Evolutionary conservation across 2,329 filamentous ascomycete genomes (phyloP).

Genomic region (Periconia sp.): DNA sequence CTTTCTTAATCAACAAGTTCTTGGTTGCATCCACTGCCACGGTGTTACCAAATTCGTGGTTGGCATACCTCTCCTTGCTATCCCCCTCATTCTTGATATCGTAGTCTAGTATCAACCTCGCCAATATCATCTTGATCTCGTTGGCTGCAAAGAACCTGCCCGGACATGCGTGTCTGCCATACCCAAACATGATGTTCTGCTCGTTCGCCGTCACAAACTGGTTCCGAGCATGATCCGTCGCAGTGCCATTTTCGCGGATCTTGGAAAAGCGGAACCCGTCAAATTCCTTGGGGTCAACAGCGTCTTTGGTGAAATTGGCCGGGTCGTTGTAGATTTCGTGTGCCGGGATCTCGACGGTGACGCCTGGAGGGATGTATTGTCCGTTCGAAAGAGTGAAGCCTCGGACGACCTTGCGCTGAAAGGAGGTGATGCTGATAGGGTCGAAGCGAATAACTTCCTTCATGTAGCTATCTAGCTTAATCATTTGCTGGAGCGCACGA

Average conservation of each 20-base stretch:
- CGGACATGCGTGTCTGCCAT: constrained; percentile 31
- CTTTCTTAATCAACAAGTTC: constrained; percentile 9
- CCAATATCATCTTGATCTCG: constrained; percentile 36
- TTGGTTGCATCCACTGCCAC: constrained; percentile 6
- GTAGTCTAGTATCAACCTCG: constrained; percentile 24
- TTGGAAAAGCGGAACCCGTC: constrained; percentile 38
- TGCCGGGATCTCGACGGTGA: constrained; percentile 33
- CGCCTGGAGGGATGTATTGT: constrained; percentile 46
- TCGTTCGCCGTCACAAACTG: constrained; percentile 29
- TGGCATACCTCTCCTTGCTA: constrained; percentile 16
- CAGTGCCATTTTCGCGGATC: constrained; percentile 23
- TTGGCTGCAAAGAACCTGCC: constrained; percentile 34
- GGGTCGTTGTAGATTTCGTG: constrained; percentile 30
- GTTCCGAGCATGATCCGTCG: constrained; percentile 28
- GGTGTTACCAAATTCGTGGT: constrained; percentile 8
- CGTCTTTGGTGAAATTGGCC: constrained; percentile 20
- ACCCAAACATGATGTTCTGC: constrained; percentile 26
- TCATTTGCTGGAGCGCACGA: constrained; percentile 35
- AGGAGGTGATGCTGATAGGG: constrained; percentile 40
- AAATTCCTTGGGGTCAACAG: constrained; percentile 22
- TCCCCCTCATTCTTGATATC: constrained; percentile 25
- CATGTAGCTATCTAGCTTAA: constrained; percentile 42
- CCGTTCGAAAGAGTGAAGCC: constrained; percentile 58
- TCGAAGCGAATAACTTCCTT: constrained; percentile 35
- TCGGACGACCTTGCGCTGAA: constrained; percentile 54